Conservation (phyloP, 768 basidiomycete species). For the Suillus luteus region DNA sequence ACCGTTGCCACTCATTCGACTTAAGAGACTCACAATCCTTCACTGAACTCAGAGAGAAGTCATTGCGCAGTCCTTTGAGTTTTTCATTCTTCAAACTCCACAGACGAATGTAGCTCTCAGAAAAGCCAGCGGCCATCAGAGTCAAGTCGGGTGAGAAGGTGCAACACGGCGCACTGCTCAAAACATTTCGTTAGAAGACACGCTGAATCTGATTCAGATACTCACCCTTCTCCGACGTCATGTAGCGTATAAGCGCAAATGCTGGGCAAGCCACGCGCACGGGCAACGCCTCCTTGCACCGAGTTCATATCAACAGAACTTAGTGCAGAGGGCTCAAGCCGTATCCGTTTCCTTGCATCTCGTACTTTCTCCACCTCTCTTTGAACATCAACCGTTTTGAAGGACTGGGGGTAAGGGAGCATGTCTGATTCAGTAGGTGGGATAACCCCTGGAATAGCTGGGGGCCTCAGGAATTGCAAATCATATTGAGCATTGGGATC, state of each 20-base stretch:
- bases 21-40: constrained; percentile 62
- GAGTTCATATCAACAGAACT: constrained; percentile 58
- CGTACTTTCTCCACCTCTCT: constrained; percentile 88
- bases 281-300: constrained; percentile 52
- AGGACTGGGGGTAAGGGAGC: constrained; percentile 77
- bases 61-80: constrained; percentile 73
- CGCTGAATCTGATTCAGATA: constrained; percentile 13
- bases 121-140: constrained; percentile 91
- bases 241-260: constrained; percentile 95
- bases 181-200: constrained; percentile 13
- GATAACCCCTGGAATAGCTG: constrained; percentile 53
- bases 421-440: constrained; percentile 73
- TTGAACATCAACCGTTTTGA: constrained; percentile 85
- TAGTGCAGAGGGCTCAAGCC: constrained; percentile 75
- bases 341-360: constrained; percentile 90
- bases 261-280: constrained; percentile 79
- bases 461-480: constrained; percentile 52
- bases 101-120: constrained; percentile 91
- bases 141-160: constrained; percentile 91
- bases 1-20: background rate
- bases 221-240: constrained; percentile 93
- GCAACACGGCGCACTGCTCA: constrained; percentile 73
- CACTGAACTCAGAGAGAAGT: constrained; percentile 65
- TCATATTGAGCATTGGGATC: constrained; percentile 71
- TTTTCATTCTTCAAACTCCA: constrained; percentile 96